Base-by-base conservation (phyloP, 2,329 filamentous ascomycete genomes). In the Epichloe typhina region DNA sequence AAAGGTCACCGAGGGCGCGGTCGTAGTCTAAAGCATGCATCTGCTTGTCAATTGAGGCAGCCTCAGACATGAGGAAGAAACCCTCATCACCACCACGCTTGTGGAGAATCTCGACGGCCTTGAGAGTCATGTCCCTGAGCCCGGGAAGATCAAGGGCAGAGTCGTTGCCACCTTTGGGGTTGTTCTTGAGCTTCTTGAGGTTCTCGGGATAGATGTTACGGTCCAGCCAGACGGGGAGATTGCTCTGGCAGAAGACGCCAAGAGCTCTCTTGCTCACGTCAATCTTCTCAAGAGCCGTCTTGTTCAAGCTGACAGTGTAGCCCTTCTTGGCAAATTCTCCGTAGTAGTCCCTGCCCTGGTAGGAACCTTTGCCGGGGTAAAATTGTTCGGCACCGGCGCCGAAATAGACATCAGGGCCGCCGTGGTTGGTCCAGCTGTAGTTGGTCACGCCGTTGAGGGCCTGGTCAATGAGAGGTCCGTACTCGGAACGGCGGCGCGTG, bases 21-120 rank as follows among this genome's bases (percentile, higher is more conserved):
- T 93, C 86, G 64, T 93, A 93, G 70, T 93, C 88, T 19, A 93
- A 77, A 2, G 72, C 66, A 69, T 94, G 88, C 87, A 94, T 93
- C 75, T 88, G 84, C 75, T 94, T 94, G 70, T 93, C 88, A 58
- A 94, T 86, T 2, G 82, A 87, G 15, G 88, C 88, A 26, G 84
- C 88, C 66, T 94, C 88, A 12, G 82, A 82, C 87, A 94, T 93
- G 61, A 94, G 75, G 74, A 93, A 88, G 77, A 85, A 94, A 5
- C 88, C 88, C 53, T 86, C 76, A 52, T 84, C 75, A 36, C 76
- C 76, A 31, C 82, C 80, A 52, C 79, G 75, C 39, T 73, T 73
- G 64, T 84, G 70, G n/a, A 93, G 77, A 49, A 91, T 80, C 53
- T 91, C 86, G 47, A 93, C 77, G 23, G 87, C 87, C 72, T 94